Evolutionary conservation across 2,329 filamentous ascomycete species (phyloP).

Genomic region (Colletotrichum eremochloae): DNA sequence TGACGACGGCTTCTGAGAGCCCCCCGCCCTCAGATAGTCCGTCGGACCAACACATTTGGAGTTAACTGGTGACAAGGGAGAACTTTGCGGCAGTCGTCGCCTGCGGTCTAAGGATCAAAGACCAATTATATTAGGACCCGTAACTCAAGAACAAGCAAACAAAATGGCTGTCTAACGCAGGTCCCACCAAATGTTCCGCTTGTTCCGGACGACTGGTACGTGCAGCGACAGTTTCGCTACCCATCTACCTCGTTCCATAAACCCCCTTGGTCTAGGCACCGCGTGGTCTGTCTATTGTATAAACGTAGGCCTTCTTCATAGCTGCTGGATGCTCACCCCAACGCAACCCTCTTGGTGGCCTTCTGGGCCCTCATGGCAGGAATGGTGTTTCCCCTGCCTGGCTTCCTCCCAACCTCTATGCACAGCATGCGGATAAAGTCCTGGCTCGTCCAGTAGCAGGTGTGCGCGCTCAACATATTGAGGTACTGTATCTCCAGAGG

Average conservation of each 20-base stretch:
- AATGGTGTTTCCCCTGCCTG: conserved; percentile 73
- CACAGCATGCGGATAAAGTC: conserved; percentile 95
- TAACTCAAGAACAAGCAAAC: too few relatives aligned
- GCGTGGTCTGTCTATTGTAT: neutral
- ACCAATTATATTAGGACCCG: neutral
- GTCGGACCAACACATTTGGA: neutral
- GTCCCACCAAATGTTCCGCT: neutral
- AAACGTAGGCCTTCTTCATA: neutral
- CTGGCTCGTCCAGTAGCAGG: conserved; percentile 88
- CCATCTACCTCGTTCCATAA: neutral
- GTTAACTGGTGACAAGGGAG: neutral
- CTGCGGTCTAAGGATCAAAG: neutral
- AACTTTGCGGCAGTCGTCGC: neutral
- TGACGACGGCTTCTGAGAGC: conserved; percentile 48
- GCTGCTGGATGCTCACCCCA: neutral
- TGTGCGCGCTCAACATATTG: conserved; percentile 96
- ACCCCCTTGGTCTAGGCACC: neutral
- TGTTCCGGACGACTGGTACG: neutral
- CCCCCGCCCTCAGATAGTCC: neutral
- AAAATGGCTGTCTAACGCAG: neutral
- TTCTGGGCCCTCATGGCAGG: conserved; percentile 72
- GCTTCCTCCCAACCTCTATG: conserved; percentile 83
- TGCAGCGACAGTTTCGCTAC: neutral
- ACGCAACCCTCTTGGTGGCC: conserved; percentile 51
- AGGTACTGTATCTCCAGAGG: conserved; percentile 95